Evolutionary conservation across 192 early-diverging fungal species (phyloP).

Genomic region (Coemansia sp.): DNA sequence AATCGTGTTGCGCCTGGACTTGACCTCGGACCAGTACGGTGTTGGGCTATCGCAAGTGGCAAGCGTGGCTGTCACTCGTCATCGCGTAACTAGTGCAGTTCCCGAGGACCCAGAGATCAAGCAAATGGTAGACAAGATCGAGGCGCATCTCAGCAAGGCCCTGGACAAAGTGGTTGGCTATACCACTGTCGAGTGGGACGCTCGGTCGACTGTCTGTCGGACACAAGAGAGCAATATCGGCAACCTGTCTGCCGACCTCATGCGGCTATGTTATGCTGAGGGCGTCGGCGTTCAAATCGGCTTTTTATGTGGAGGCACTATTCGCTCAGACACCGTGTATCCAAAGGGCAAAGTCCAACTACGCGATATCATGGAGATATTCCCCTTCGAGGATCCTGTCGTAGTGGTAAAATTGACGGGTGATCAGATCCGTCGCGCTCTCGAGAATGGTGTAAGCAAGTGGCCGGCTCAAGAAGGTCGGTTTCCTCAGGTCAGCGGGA

Average conservation of each 20-base stretch:
- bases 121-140: constrained; percentile 51
- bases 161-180: constrained; percentile 58
- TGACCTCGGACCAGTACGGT: background rate
- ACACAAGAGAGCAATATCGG: constrained; percentile 64
- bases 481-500: constrained; percentile 66
- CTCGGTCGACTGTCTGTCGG: constrained; percentile 58
- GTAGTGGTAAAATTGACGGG: constrained; percentile 65
- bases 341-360: constrained; percentile 57
- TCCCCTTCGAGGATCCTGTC: constrained; percentile 69
- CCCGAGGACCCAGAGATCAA: constrained; percentile 45
- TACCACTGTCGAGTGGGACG: constrained; percentile 57
- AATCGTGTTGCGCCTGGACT: constrained; percentile 40
- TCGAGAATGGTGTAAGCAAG: constrained; percentile 66
- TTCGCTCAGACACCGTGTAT: constrained; percentile 62
- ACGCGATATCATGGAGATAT: constrained; percentile 64
- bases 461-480: constrained; percentile 69
- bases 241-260: constrained; percentile 62
- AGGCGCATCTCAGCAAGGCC: constrained; percentile 50
- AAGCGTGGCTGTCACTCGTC: constrained; percentile 43
- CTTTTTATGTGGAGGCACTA: constrained; percentile 63
- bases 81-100: constrained; percentile 42
- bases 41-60: background rate
- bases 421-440: constrained; percentile 58
- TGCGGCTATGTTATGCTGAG: constrained; percentile 55
- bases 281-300: constrained; percentile 43